Conservation (phyloP, 208 protist genomes). For the Borovskyia barvae region DNA sequence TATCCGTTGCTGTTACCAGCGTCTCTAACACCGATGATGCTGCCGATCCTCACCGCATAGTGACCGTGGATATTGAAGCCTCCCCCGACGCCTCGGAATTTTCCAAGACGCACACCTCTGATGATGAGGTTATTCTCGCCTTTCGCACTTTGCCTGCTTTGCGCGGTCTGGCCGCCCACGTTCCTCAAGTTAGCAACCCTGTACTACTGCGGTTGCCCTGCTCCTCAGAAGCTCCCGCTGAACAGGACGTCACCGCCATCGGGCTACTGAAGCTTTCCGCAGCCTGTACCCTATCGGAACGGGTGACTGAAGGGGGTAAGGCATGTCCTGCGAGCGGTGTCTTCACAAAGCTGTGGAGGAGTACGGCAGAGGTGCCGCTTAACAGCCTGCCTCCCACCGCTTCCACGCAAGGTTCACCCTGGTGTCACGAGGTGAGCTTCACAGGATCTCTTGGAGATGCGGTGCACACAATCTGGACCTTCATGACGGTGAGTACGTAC, state of each 20-base stretch:
- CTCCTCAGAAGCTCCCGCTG: too few relatives aligned
- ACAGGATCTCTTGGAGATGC: conserved; percentile 27
- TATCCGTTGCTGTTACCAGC: conserved; percentile 25
- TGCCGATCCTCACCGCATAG: conserved; percentile 22
- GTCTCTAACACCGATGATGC: conserved; percentile 15
- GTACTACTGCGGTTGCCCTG: conserved; percentile 14
- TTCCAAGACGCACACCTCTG: background rate
- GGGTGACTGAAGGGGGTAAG: background rate
- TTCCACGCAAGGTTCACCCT: too few relatives aligned
- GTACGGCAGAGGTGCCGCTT: too few relatives aligned
- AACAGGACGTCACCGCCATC: too few relatives aligned
- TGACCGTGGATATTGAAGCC: conserved; percentile 2
- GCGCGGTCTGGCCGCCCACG: conserved; percentile 20
- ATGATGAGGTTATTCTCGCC: background rate
- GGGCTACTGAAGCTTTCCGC: background rate
- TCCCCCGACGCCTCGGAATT: background rate
- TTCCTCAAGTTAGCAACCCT: conserved; percentile 36
- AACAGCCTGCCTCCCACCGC: too few relatives aligned
- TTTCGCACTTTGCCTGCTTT: conserved; percentile 25
- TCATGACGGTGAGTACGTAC: conserved; percentile 37
- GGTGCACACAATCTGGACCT: conserved; percentile 28
- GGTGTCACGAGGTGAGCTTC: conserved; percentile 15
- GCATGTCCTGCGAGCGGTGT: too few relatives aligned
- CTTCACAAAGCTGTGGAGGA: background rate
- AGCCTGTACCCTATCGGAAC: background rate